Evolutionary conservation across 768 basidiomycete species (phyloP), one percentile per base, ranked within the genome.

Genomic region (Collybia sordida): DNA sequence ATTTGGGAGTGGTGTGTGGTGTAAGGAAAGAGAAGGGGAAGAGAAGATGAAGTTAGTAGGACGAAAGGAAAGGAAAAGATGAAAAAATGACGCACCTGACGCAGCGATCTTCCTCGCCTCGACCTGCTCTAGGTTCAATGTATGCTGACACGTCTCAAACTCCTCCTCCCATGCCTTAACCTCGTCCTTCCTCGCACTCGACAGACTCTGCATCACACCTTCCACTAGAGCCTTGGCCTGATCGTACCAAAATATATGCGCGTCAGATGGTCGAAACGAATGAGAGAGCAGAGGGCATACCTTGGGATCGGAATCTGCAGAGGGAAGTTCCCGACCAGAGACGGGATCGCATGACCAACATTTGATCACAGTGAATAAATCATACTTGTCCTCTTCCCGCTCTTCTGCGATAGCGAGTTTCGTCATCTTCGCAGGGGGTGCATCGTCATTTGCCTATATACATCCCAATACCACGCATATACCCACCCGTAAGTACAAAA

Each of bases 131-230:
- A 81, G 64, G 9, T 66, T 72, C 2, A 81, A 64, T 0, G 80
- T 80, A 49, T 99, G 97, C 61, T 92, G 86, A 75, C 97, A 99
- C 6, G 92, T 69, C 0, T 73, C 60, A 36, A 97, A 86, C 57
- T 98, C 96, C 66, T 98, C 95, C 64, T 98, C 93, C 97, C 97
- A 99, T 5, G 97, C 89, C 68, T 97, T 88, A 42, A 99, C 88
- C 61, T 98, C 94, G 0, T 89, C 92, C 63, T 96, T 89, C 42
- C 93, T 90, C 0, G 92, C 88, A 1, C 93, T 95, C 0, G 93
- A 93, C 58, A 92, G 73, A 1, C 93, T 85, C 1, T 77, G 72
- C 83, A 97, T 86, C 49, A 96, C 74, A 0, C 80, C 83, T 18
- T 85, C 78, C 3, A 82, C 72, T 8, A 94, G 69, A 0, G 71